phyloP scores from a whole-genome alignment of 352 stramenopile genomes.

The Vaucheria bursata region DNA sequence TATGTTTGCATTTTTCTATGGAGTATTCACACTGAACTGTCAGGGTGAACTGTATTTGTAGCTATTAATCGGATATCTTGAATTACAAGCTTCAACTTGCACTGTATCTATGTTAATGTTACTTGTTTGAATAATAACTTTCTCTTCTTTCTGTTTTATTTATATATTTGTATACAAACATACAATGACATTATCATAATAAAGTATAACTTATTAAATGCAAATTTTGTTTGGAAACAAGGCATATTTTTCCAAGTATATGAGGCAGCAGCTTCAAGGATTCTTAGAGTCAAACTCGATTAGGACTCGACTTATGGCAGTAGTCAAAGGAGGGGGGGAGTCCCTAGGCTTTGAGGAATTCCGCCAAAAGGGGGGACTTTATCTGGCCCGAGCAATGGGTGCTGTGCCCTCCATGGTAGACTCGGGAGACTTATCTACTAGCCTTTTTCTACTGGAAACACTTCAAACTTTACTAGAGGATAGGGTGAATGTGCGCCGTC shows the following conservation, averaged over 20 bases:
- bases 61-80: too few relatives aligned
- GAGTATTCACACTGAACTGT: too few relatives aligned
- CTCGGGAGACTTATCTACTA: background rate
- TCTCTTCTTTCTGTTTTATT: too few relatives aligned
- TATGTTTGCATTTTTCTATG: too few relatives aligned
- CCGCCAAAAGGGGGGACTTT: background rate
- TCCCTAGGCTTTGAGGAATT: background rate
- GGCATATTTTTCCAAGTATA: background rate
- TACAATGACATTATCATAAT: too few relatives aligned
- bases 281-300: background rate
- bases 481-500: background rate
- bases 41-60: too few relatives aligned
- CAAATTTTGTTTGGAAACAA: too few relatives aligned
- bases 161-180: too few relatives aligned
- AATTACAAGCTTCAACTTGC: too few relatives aligned
- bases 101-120: too few relatives aligned
- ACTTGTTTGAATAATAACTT: too few relatives aligned
- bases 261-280: background rate
- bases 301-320: background rate
- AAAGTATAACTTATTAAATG: too few relatives aligned
- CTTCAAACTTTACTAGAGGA: background rate
- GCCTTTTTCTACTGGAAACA: background rate
- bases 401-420: background rate
- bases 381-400: background rate
- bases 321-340: background rate